Evolutionary conservation across 2,329 filamentous ascomycete genomes (phyloP).

Genomic region (Epichloe coenophiala): DNA sequence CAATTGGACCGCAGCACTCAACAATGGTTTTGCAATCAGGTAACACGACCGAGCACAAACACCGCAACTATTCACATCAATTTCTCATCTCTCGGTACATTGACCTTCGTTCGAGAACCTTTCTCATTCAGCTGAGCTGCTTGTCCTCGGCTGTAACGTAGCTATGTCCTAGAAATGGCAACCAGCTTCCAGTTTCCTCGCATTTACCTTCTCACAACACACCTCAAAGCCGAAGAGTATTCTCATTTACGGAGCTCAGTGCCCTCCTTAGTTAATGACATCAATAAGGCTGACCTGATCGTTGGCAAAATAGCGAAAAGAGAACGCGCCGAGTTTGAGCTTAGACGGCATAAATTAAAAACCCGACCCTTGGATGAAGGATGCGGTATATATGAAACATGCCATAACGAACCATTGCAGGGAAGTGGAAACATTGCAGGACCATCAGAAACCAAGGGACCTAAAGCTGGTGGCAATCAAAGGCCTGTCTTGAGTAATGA

Average conservation of each 20-base stretch:
- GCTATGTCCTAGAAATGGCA: neutral
- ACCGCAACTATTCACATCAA: too few species aligned
- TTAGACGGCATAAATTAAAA: slow-evolving; percentile 51
- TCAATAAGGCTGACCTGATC: slow-evolving; percentile 58
- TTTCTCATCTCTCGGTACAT: too few species aligned
- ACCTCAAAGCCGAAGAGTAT: slow-evolving; percentile 50
- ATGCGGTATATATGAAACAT: neutral
- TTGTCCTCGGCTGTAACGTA: neutral
- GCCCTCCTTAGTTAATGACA: slow-evolving; percentile 53
- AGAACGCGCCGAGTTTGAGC: slow-evolving; percentile 62
- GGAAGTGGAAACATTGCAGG: neutral
- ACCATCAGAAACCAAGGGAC: neutral
- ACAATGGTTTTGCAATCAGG: too few species aligned
- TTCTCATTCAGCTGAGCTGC: neutral
- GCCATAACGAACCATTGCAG: neutral
- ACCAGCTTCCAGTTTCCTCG: slow-evolving; percentile 34
- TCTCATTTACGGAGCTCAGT: slow-evolving; percentile 52
- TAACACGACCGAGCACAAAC: too few species aligned
- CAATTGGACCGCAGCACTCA: too few species aligned
- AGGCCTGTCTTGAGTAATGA: neutral
- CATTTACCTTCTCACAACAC: slow-evolving; percentile 61
- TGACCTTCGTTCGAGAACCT: neutral
- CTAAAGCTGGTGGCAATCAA: neutral
- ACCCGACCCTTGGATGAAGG: slow-evolving; percentile 29
- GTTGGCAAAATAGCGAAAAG: slow-evolving; percentile 59